These are phyloP conservation scores for Euphrasia arctica DNA, from an alignment of 305 asterid species.

Conservation along the genomic window DNA sequence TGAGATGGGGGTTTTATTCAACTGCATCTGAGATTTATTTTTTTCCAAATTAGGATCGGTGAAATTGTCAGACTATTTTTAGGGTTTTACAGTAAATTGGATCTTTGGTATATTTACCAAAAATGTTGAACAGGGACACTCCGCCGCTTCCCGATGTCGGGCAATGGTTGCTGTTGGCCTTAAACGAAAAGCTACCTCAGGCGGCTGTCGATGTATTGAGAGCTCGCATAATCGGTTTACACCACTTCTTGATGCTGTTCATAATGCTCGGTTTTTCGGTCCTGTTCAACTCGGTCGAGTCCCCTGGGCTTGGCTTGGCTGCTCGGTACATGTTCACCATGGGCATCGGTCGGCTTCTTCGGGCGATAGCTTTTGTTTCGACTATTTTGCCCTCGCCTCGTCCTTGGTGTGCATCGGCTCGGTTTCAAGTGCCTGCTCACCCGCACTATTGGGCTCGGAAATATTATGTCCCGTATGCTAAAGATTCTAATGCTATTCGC, in stretches of 20 bases:
- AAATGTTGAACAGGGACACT: constrained; percentile 47
- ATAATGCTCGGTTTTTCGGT: constrained; percentile 94
- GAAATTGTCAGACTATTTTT: background rate
- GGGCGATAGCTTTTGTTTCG: constrained; percentile 78
- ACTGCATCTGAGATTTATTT: constrained; percentile 16
- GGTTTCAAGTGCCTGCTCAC: constrained; percentile 67
- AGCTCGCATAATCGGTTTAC: constrained; percentile 84
- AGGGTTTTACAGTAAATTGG: constrained; percentile 10
- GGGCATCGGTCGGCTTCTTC: constrained; percentile 93
- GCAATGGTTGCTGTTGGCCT: constrained; percentile 86
- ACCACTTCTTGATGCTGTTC: constrained; percentile 92
- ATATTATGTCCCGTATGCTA: constrained; percentile 80
- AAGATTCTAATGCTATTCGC: constrained; percentile 61
- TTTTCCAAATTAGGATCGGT: no score
- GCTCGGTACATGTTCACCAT: constrained; percentile 96
- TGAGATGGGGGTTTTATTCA: constrained; percentile 23
- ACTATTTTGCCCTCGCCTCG: constrained; percentile 95
- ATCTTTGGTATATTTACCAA: no score
- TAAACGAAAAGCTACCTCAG: constrained; percentile 78
- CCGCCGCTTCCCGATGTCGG: constrained; percentile 96
- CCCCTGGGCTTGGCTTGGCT: constrained; percentile 94
- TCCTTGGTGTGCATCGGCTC: constrained; percentile 93
- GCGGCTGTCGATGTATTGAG: constrained; percentile 56
- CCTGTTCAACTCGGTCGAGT: constrained; percentile 71
- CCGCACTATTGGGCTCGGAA: constrained; percentile 94